phyloP scores from a whole-genome alignment of 768 basidiomycete species.

The Termitomyces sp. region DNA sequence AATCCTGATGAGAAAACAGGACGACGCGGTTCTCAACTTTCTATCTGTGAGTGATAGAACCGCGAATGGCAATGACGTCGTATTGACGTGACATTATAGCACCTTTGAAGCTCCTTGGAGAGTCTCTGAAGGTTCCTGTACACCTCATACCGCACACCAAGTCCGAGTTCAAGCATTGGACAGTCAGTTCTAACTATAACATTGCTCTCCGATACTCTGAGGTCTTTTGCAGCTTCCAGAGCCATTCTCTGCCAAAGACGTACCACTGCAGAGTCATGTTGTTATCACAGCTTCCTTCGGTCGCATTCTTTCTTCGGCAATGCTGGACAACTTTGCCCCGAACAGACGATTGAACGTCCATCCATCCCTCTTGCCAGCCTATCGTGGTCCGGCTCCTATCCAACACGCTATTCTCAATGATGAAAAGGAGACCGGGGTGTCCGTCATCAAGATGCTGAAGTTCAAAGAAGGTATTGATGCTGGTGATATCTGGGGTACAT shows the following conservation, averaged over 20 bases:
- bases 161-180: conserved; percentile 59
- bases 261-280: conserved; percentile 40
- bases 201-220: neutral
- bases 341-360: conserved; percentile 77
- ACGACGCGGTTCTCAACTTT: conserved; percentile 50
- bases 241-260: conserved; percentile 23
- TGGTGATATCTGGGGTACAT: conserved; percentile 61
- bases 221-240: conserved; percentile 26
- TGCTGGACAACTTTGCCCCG: conserved; percentile 58
- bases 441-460: conserved; percentile 72
- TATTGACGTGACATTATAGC: conserved; percentile 38
- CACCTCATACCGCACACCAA: conserved; percentile 57
- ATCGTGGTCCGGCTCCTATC: conserved; percentile 89
- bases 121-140: conserved; percentile 48
- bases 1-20: conserved; percentile 64
- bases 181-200: conserved; percentile 33
- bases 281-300: conserved; percentile 91
- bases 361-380: conserved; percentile 80
- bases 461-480: conserved; percentile 69
- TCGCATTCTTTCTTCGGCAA: conserved; percentile 62
- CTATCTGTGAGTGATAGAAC: conserved; percentile 43
- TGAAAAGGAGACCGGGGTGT: conserved; percentile 70
- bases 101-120: conserved; percentile 58
- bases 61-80: neutral
- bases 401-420: conserved; percentile 75